Conservation (phyloP, 2,329 filamentous ascomycete species). For the Fusarium algeriense region DNA sequence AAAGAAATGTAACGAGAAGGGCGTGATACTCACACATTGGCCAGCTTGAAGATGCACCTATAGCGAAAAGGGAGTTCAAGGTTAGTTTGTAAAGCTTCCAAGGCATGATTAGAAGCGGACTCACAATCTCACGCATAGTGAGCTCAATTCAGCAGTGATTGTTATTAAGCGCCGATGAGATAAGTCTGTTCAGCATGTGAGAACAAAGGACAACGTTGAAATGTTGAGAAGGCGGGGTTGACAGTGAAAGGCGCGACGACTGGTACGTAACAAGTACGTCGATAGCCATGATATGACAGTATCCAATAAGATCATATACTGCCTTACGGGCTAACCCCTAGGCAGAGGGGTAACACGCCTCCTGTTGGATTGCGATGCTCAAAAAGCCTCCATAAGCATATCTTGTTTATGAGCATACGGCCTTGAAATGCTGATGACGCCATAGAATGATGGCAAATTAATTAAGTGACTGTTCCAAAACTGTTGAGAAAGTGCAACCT, state of each 20-base stretch:
- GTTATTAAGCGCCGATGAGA: slow-evolving; percentile 4
- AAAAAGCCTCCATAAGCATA: slow-evolving; percentile 3
- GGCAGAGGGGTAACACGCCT: neutral
- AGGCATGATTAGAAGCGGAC: slow-evolving; percentile 51
- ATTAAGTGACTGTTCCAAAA: neutral
- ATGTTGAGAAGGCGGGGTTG: slow-evolving; percentile 11
- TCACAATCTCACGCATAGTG: slow-evolving; percentile 78
- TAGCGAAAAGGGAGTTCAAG: slow-evolving; percentile 55
- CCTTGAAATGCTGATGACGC: slow-evolving; percentile 6
- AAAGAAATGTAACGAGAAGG: slow-evolving; percentile 49
- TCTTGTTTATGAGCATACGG: neutral
- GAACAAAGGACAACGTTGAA: slow-evolving; percentile 9
- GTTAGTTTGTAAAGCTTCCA: slow-evolving; percentile 62
- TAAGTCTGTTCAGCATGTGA: neutral
- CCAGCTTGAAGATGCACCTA: slow-evolving; percentile 99
- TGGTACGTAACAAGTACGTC: neutral
- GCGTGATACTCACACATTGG: slow-evolving; percentile 82
- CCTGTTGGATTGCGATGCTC: neutral
- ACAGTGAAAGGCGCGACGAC: slow-evolving; percentile 2
- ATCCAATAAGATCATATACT: slow-evolving; percentile 5
- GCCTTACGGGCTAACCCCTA: slow-evolving; percentile 1
- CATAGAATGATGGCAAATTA: slow-evolving; percentile 6
- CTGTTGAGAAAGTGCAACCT: neutral
- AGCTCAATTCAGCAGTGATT: slow-evolving; percentile 14
- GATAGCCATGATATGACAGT: slow-evolving; percentile 1